phyloP scores from a whole-genome alignment of 2,329 filamentous ascomycete species.

The Penicillium concentricum region DNA sequence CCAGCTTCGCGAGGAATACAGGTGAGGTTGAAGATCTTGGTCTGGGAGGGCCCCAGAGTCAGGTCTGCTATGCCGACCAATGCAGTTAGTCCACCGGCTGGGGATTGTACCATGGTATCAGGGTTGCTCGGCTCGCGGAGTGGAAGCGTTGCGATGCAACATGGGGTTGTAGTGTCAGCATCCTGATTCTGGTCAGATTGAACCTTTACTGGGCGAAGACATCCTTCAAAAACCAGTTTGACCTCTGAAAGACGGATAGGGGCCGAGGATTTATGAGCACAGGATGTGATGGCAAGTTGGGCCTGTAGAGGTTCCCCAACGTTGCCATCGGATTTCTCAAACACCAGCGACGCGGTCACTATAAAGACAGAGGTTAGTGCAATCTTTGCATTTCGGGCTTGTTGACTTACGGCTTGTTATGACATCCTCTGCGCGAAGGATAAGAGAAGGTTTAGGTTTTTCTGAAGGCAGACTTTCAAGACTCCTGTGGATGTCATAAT shows the following conservation, averaged over 20 bases:
- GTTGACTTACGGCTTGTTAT: constrained; percentile 47
- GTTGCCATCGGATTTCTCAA: constrained; percentile 55
- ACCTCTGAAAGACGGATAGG: constrained; percentile 52
- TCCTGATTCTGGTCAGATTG: constrained; percentile 32
- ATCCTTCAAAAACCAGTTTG: constrained; percentile 54
- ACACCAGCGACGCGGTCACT: constrained; percentile 54
- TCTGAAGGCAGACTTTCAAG: constrained; percentile 40
- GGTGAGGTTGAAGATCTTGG: constrained; percentile 67
- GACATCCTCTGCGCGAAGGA: constrained; percentile 49
- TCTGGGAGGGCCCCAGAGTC: constrained; percentile 64
- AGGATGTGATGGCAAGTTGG: constrained; percentile 56
- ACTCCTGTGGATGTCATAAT: constrained; percentile 50
- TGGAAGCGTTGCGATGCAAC: constrained; percentile 33
- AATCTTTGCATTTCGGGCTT: neutral
- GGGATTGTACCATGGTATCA: constrained; percentile 33
- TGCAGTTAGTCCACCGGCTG: constrained; percentile 36
- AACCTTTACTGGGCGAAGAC: constrained; percentile 45
- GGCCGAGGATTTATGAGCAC: constrained; percentile 44
- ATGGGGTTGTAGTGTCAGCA: constrained; percentile 21
- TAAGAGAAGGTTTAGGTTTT: constrained; percentile 46
- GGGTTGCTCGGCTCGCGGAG: constrained; percentile 35
- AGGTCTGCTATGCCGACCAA: constrained; percentile 63
- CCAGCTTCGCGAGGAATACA: constrained; percentile 78
- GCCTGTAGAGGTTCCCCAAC: constrained; percentile 58
- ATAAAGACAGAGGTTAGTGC: constrained; percentile 20